phyloP scores from a whole-genome alignment of 805 yeast genomes.

The Spathaspora hagerdaliae region DNA sequence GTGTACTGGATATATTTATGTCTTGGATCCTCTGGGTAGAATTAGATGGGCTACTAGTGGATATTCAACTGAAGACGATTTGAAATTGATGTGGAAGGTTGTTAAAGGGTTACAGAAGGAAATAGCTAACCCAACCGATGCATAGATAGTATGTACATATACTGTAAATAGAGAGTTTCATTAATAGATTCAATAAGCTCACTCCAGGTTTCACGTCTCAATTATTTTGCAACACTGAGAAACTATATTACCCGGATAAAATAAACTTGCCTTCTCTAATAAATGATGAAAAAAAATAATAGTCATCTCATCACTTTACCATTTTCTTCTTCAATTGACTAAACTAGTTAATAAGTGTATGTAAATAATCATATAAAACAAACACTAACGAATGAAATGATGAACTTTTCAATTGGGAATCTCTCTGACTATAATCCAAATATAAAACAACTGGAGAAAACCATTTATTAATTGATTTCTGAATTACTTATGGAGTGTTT shows the following conservation, averaged over 20 bases:
- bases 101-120: conserved; percentile 59
- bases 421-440: conserved; percentile 31
- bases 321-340: not conserved
- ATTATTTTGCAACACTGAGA: too few species aligned
- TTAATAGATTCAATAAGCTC: too few species aligned
- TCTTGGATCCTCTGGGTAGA: conserved; percentile 68
- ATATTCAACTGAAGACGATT: conserved; percentile 65
- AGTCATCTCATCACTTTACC: too few species aligned
- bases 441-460: conserved; percentile 21
- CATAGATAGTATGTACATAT: too few species aligned
- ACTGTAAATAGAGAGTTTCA: too few species aligned
- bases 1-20: conserved; percentile 78
- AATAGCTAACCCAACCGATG: not conserved
- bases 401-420: conserved; percentile 33
- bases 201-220: too few species aligned
- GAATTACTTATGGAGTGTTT: not conserved
- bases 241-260: too few species aligned
- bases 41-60: conserved; percentile 95
- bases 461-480: conserved; percentile 8
- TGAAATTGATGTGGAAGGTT: conserved; percentile 58
- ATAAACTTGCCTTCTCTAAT: too few species aligned
- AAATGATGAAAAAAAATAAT: too few species aligned
- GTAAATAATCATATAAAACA: not conserved
- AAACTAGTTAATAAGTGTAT: not conserved
- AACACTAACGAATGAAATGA: conserved; percentile 10